Percentiles rank a stretch among this genome's conserved stretches.
Conservation (phyloP, 148 eudicot genomes). For the Dianthus caryophyllus region DNA sequence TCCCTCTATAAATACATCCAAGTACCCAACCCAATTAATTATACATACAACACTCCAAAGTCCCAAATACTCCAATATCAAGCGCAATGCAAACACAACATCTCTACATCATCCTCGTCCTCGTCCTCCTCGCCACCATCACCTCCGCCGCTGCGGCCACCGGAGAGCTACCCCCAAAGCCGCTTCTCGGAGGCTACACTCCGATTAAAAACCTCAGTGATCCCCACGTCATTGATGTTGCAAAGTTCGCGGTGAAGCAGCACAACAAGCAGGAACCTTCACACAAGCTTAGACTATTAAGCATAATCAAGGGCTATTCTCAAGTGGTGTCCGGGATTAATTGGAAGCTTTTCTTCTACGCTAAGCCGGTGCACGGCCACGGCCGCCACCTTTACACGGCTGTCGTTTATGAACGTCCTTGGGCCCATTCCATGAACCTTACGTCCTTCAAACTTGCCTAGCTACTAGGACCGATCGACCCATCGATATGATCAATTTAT, state of each 20-base stretch:
- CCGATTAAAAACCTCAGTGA: slow-evolving; percentile 27
- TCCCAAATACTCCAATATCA: not conserved
- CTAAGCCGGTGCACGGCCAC: slow-evolving; percentile 6
- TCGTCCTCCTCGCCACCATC: slow-evolving; percentile 10
- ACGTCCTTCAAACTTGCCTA: slow-evolving; percentile 14
- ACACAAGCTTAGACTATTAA: slow-evolving; percentile 11
- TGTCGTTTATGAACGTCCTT: slow-evolving; percentile 23
- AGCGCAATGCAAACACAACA: slow-evolving; percentile 17
- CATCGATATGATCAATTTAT: too few species aligned
- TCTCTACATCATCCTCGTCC: slow-evolving; percentile 4
- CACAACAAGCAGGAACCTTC: slow-evolving; percentile 22
- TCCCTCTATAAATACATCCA: not conserved
- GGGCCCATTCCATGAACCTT: slow-evolving; percentile 24
- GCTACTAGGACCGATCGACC: too few species aligned
- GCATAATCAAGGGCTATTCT: slow-evolving; percentile 20
- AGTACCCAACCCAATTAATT: not conserved
- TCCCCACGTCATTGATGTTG: slow-evolving; percentile 29
- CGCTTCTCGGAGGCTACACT: slow-evolving; percentile 10
- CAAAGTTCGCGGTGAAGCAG: slow-evolving; percentile 27
- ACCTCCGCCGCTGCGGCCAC: not conserved
- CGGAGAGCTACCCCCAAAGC: not conserved
- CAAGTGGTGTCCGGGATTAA: slow-evolving; percentile 24
- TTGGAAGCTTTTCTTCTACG: slow-evolving; percentile 29
- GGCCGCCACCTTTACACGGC: slow-evolving; percentile 7
- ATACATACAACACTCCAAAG: not conserved